Base-by-base conservation (phyloP, 345 rosid species). In the Arabis alpina region DNA sequence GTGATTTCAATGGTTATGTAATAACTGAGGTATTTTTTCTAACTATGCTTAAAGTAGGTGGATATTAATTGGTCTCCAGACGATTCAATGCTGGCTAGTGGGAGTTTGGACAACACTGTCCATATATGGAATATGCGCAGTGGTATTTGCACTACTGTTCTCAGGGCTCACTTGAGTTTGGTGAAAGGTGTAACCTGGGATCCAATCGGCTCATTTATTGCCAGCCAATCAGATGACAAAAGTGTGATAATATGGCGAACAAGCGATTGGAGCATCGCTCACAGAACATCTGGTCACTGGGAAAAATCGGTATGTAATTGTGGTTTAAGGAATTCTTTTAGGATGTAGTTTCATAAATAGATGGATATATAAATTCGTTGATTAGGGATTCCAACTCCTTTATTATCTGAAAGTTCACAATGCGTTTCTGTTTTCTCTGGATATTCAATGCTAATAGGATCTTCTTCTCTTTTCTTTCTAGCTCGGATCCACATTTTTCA, bases 31-130 rank as follows among this genome's bases (percentile, higher is more conserved):
- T 54, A 49, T 51, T 80, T 45, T 62, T 82, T 71, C 16, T 32
- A 72, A 69, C 65, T 74, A 69, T 80, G 89, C 86, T 74, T 91
- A 75, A 87, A 90, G 97, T 95, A 95, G 99, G 99, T 95, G 89
- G 99, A 95, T 95, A 95, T 92, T 79, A 95, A 95, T 79, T 95
- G 99, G 99, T 95, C 99, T 77, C 96, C 97, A 68, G 99, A 95
- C 86, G 99, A 95, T 76, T 90, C 87, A 45, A 87, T 81, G 79
- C 71, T 95, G 70, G 98, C 98, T 61, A 95, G 99, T 61, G 99
- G 97, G 64, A 92, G 99, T 87, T 79, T 95, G 79, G 99, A 95
- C 80, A 95, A 95, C 76, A 92, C 99, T 2, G 69, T 95, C 63
- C 98, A 92, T 76, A 80, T 95, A 54, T 95, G 99, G 99, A 87